Evolutionary conservation across 768 basidiomycete genomes (phyloP), one percentile per base, ranked within the genome.

Genomic region (Leucocoprinus birnbaumii): DNA sequence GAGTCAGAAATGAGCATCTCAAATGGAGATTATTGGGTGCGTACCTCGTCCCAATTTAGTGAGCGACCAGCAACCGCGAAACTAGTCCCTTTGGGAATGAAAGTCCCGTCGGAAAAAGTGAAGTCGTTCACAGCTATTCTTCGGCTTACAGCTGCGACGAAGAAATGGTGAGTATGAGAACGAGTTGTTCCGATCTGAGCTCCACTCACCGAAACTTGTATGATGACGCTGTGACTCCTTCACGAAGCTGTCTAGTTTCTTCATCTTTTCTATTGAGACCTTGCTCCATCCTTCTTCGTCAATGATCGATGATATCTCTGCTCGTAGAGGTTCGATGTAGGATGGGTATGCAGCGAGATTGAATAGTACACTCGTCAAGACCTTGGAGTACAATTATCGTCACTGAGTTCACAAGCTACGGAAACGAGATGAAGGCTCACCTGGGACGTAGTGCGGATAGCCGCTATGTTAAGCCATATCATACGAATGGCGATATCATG

Each of bases 241-340:
- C n/a, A 83, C 47, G 61, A 83, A 80, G 58, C 80, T 82, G 57
- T 83, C 81, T 2, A 79, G 49, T 58, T 71, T 74, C 48, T 58
- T 61, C 74, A 81, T 74, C 44, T 69, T 66, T 9, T 69, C 69
- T 24, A 72, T 42, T 51, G 71, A 58, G 58, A 47, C 43, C 48
- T 68, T 69, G 24, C 69, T 69, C 72, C 71, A 76, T 2, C 70
- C 71, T 7, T 64, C 63, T 22, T 64, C 56, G 1, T 54, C 42
- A 5, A 75, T 49, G 6, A 68, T 59, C 6, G 53, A 48, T 19
- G 71, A 67, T 13, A 77, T 63, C 53, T 81, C 79, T 27, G 72
- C 69, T 26, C 75, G 64, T 44, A 80, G 62, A 5, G 72, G 68
- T 38, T 71, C 51, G 1, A 74, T 46, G 55, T 74, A 74, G 31